Conservation (phyloP, 2,329 filamentous ascomycete genomes). For the Didymella pomorum region DNA sequence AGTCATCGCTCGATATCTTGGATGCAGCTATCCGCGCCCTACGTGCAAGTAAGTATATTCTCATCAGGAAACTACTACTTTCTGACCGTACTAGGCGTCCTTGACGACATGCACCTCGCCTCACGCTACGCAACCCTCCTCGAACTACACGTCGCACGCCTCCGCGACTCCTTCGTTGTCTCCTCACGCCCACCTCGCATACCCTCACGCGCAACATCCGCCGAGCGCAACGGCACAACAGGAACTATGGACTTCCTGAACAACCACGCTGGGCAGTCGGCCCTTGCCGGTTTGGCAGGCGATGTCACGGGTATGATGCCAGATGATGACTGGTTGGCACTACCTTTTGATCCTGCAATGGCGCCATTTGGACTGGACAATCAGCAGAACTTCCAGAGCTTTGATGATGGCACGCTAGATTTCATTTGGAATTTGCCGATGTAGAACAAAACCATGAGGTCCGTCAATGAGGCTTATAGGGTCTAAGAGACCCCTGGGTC, state of each 20-base stretch:
- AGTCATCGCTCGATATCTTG: conserved; percentile 58
- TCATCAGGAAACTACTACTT: background rate
- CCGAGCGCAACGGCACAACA: conserved; percentile 41
- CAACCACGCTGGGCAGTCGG: conserved; percentile 48
- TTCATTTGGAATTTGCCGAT: conserved; percentile 52
- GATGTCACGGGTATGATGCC: conserved; percentile 47
- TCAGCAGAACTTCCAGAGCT: conserved; percentile 48
- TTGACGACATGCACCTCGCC: conserved; percentile 62
- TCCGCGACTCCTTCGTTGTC: conserved; percentile 49
- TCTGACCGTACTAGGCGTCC: conserved; percentile 42
- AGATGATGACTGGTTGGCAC: conserved; percentile 50
- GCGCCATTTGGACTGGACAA: conserved; percentile 49
- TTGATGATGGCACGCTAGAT: conserved; percentile 50
- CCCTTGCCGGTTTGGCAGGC: conserved; percentile 45
- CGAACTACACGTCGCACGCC: conserved; percentile 51
- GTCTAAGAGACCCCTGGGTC: too few species aligned
- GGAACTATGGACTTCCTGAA: conserved; percentile 48
- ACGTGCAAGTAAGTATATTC: conserved; percentile 47
- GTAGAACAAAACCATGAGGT: conserved; percentile 14
- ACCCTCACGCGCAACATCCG: conserved; percentile 40
- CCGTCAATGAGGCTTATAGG: too few species aligned
- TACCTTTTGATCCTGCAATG: conserved; percentile 52
- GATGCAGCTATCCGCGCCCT: conserved; percentile 59
- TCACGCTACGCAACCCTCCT: conserved; percentile 61
- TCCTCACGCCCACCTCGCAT: conserved; percentile 48